Base-by-base conservation (phyloP, 345 rosid species). In the Brassica juncea region DNA sequence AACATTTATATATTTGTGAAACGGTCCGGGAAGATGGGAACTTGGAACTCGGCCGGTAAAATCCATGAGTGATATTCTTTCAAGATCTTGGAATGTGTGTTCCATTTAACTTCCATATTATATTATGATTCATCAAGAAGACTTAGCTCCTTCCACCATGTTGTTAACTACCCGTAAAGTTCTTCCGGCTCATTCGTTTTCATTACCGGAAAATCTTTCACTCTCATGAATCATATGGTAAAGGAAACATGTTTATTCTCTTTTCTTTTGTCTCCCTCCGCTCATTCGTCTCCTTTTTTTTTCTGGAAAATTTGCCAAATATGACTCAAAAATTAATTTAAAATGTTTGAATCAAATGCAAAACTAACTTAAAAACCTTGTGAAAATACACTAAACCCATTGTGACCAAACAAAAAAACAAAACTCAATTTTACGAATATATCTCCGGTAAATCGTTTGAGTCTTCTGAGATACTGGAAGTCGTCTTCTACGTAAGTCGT, bases 11-110 rank as follows among this genome's bases (percentile, higher is more conserved):
- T 19, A 19, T 68, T 81, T 85, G 73, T 87, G 81, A 73, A 87
- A 85, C 35, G 88, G 91, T 42, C 91, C 89, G 82, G 80, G 72
- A 89, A 89, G 27, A 32, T 1, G 4, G 88, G 88, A 19, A 84
- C 61, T 25, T 80, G 80, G 57, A 83, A 64, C 8, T 67, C 77
- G 21, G 11, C 37, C 47, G 2, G 73, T 71, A 19, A 70, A 61
- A 60, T 39, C 70, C 23, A 72, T 55, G 23, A 87, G 81, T 70
- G 77, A 30, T 21, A 62, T 34, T 57, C 35, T 31, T 77, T 89
- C 91, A 54, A 89, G 87, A 5, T 83, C 87, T 74, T 87, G 79
- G 54, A 77, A 19, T 19, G 83, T n/a, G 91, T 80, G 84, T 89
- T 89, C 68, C 82, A 83, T 19, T 19, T 19, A 19, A 19, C 21